Evolutionary conservation across 208 protist genomes (phyloP).

Genomic region (Trichomonas tenax): DNA sequence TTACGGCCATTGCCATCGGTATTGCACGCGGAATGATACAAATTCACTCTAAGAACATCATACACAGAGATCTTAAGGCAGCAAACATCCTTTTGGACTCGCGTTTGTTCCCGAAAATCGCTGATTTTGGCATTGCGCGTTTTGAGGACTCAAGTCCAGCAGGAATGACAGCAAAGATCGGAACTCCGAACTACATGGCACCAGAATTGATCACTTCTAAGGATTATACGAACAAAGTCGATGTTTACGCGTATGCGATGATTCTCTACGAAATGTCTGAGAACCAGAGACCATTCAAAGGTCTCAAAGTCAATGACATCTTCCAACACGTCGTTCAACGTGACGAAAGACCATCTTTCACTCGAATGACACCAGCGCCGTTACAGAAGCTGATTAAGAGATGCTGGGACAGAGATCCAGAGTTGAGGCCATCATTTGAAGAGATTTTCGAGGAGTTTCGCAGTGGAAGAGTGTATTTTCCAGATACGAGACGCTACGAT

Average conservation of each 20-base stretch:
- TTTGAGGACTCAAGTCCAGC: not conserved
- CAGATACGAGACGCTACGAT: not conserved
- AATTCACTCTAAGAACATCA: not conserved
- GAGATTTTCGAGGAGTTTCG: not conserved
- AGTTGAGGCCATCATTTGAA: not conserved
- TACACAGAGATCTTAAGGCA: constrained; percentile 3
- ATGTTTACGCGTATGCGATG: not conserved
- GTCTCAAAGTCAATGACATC: not conserved
- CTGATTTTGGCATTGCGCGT: not conserved
- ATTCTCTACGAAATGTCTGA: not conserved
- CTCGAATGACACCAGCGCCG: not conserved
- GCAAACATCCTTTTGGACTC: not conserved
- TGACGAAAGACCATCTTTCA: not conserved
- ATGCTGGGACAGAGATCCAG: not conserved
- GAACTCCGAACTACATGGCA: not conserved
- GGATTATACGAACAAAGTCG: not conserved
- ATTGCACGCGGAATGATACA: not conserved
- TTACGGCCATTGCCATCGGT: not conserved
- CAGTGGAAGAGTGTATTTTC: not conserved
- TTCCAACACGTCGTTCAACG: not conserved
- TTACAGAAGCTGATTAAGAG: not conserved
- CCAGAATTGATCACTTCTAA: not conserved
- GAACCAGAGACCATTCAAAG: not conserved
- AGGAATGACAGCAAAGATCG: not conserved
- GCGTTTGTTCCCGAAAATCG: not conserved